These are phyloP conservation scores for Hyphopichia khmerensis DNA, from an alignment of 1,139 yeast species.

Conservation along the genomic window DNA sequence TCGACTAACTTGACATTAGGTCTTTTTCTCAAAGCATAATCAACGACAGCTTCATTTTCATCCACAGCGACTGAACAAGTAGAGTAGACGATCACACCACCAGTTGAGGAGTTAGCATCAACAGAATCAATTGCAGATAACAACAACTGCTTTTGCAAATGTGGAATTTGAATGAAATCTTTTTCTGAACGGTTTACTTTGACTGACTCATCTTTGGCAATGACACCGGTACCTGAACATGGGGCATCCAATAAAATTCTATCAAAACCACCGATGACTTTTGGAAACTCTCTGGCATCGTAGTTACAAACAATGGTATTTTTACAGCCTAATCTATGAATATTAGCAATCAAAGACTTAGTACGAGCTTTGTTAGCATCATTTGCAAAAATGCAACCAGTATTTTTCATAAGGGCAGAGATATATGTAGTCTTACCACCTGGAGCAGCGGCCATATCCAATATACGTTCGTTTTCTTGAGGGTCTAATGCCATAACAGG, in stretches of 20 bases:
- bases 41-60: constrained; percentile 98
- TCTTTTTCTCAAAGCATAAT: constrained; percentile 92
- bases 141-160: constrained; percentile 88
- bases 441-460: constrained; percentile 99
- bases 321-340: constrained; percentile 94
- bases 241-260: constrained; percentile 96
- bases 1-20: constrained; percentile 96
- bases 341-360: constrained; percentile 93
- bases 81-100: constrained; percentile 94
- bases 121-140: constrained; percentile 97
- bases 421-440: constrained; percentile 99
- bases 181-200: constrained; percentile 92
- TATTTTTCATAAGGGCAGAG: constrained; percentile 95
- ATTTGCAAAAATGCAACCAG: constrained; percentile 96
- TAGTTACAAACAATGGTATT: constrained; percentile 96
- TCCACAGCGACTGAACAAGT: constrained; percentile 98
- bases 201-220: constrained; percentile 95
- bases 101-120: constrained; percentile 86
- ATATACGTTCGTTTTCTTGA: constrained; percentile 88
- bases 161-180: constrained; percentile 96
- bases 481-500: constrained; percentile 98
- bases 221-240: constrained; percentile 99
- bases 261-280: constrained; percentile 97
- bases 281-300: constrained; percentile 98
- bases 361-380: constrained; percentile 97